phyloP scores from a whole-genome alignment of 208 protist genomes.

The Strigomonas culicis region DNA sequence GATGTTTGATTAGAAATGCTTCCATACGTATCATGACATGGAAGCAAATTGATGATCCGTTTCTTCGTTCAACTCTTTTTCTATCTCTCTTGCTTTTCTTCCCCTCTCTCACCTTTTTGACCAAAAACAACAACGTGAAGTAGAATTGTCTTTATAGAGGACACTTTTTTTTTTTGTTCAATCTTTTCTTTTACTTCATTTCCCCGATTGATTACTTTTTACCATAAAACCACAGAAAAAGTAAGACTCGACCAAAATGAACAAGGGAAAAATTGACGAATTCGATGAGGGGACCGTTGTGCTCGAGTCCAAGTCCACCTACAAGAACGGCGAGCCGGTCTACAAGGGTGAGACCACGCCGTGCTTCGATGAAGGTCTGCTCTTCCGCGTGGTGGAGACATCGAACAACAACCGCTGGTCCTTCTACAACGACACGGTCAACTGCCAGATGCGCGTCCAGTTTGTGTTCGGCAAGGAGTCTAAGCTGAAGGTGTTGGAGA shows the following conservation, averaged over 20 bases:
- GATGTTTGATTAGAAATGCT: too few relatives aligned
- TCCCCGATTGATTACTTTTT: not conserved
- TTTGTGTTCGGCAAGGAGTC: conserved; percentile 32
- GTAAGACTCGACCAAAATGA: not conserved
- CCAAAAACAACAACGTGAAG: too few relatives aligned
- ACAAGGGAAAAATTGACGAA: conserved; percentile 50
- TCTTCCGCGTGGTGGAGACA: conserved; percentile 44
- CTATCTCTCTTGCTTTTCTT: conserved; percentile 2
- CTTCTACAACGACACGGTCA: conserved; percentile 67
- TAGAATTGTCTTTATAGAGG: not conserved
- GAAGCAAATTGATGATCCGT: too few relatives aligned
- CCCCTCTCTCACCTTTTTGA: not conserved
- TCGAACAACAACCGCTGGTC: conserved; percentile 34
- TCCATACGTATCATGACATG: too few relatives aligned
- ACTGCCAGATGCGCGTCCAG: conserved; percentile 53
- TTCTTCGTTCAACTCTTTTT: too few relatives aligned
- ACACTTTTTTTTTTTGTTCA: not conserved
- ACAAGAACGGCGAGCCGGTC: conserved; percentile 17
- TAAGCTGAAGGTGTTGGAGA: conserved; percentile 16
- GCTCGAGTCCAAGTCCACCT: conserved; percentile 19
- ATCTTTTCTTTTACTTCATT: not conserved
- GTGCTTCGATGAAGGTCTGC: conserved; percentile 41
- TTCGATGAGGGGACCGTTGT: conserved; percentile 73
- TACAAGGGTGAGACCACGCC: conserved; percentile 23
- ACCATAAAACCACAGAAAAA: not conserved